These are phyloP conservation scores for Schizonepeta tenuifolia DNA, from an alignment of 257 asterid genomes.

Conservation along the genomic window DNA sequence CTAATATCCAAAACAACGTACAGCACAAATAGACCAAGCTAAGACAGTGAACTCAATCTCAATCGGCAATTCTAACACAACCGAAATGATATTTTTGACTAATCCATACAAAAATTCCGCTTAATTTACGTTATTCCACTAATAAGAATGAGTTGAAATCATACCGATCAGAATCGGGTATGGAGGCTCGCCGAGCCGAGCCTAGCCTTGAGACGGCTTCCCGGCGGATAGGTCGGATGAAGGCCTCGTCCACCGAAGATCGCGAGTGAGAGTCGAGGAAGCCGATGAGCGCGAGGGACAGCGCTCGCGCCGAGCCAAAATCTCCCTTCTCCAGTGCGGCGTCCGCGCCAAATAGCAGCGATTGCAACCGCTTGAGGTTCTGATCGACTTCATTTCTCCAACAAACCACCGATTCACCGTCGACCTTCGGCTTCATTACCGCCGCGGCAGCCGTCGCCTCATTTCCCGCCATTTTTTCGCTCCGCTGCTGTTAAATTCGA, in stretches of 20 bases:
- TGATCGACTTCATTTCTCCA: constrained; percentile 88
- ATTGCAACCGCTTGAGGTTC: constrained; percentile 85
- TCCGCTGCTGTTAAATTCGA: constrained; percentile 11
- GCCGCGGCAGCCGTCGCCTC: constrained; percentile 34
- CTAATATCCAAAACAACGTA: constrained; percentile 12
- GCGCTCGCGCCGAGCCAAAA: constrained; percentile 69
- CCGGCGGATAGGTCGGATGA: constrained; percentile 79
- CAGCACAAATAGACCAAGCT: constrained; percentile 5
- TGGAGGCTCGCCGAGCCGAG: constrained; percentile 59
- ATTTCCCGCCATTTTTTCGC: constrained; percentile 75
- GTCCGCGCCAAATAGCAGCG: constrained; percentile 82
- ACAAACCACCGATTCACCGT: constrained; percentile 48
- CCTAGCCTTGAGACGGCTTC: constrained; percentile 75
- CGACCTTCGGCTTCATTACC: constrained; percentile 41
- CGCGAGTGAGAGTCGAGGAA: constrained; percentile 86
- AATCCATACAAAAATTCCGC: not conserved
- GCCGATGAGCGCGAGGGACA: constrained; percentile 78
- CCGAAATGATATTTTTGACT: not conserved
- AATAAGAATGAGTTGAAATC: constrained; percentile 4
- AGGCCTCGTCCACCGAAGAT: constrained; percentile 67
- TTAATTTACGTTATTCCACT: constrained; percentile 6
- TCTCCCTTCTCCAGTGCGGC: constrained; percentile 78
- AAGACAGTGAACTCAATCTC: not conserved
- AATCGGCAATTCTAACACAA: not conserved
- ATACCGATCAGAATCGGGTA: constrained; percentile 82